Evolutionary conservation across 257 asterid genomes (phyloP).

Genomic region (Scutellaria minor): DNA sequence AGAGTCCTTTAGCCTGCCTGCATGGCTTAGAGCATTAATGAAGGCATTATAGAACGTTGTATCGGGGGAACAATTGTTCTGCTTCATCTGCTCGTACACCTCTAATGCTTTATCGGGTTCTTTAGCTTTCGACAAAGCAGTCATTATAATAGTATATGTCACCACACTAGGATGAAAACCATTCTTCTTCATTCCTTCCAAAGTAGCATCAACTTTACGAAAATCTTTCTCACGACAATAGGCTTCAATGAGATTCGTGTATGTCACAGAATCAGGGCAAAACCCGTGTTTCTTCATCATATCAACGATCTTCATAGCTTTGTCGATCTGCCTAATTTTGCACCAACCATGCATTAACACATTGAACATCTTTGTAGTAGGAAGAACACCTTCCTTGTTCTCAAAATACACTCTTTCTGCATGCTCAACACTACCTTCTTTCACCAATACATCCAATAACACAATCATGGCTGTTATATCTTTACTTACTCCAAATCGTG

Average conservation of each 20-base stretch:
- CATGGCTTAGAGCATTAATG: constrained; percentile 55
- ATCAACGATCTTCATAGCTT: constrained; percentile 54
- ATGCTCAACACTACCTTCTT: constrained; percentile 74
- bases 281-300: constrained; percentile 70
- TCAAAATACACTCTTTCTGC: constrained; percentile 60
- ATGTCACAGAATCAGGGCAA: constrained; percentile 59
- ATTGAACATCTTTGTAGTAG: constrained; percentile 61
- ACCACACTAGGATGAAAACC: constrained; percentile 61
- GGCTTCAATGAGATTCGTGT: constrained; percentile 68
- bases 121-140: constrained; percentile 67
- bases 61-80: constrained; percentile 62
- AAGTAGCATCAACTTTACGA: constrained; percentile 60
- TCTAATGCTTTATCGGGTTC: constrained; percentile 68
- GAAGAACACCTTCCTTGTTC: constrained; percentile 53
- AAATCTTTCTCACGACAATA: constrained; percentile 78
- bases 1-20: constrained; percentile 78
- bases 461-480: constrained; percentile 52
- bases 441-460: constrained; percentile 67
- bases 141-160: constrained; percentile 65
- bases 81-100: constrained; percentile 73
- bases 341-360: constrained; percentile 84
- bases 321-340: constrained; percentile 67
- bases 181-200: constrained; percentile 64
- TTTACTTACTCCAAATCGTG: constrained; percentile 51
- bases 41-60: constrained; percentile 59